Conservation (phyloP, 768 basidiomycete genomes). For the Fomitopsis serialis region DNA sequence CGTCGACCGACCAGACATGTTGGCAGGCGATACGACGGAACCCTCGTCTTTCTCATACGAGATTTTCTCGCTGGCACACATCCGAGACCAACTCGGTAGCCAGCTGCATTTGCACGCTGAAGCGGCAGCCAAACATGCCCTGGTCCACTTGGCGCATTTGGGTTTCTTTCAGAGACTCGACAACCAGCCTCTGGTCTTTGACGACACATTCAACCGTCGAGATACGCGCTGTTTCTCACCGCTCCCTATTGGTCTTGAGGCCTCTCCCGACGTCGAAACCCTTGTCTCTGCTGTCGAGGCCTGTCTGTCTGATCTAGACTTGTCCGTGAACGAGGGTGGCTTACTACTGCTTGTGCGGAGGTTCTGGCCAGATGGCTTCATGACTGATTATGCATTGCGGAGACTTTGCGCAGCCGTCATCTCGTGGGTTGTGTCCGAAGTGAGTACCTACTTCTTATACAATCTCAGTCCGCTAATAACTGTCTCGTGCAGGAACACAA, state of each 20-base stretch:
- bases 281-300: conserved; percentile 68
- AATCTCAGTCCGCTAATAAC: neutral
- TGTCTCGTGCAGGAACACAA: conserved; percentile 49
- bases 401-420: conserved; percentile 55
- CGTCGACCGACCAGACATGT: conserved; percentile 29
- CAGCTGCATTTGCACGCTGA: conserved; percentile 56
- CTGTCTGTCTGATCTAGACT: conserved; percentile 62
- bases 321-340: conserved; percentile 71
- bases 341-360: conserved; percentile 62
- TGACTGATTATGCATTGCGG: conserved; percentile 64
- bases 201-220: conserved; percentile 26
- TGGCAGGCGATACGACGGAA: conserved; percentile 18
- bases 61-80: conserved; percentile 49
- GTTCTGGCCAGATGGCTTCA: conserved; percentile 71
- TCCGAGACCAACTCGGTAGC: conserved; percentile 53
- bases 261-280: conserved; percentile 67
- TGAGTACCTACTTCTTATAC: conserved; percentile 22
- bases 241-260: conserved; percentile 65
- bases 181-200: conserved; percentile 28
- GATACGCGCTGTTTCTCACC: conserved; percentile 52
- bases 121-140: conserved; percentile 42
- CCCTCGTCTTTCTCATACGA: conserved; percentile 46
- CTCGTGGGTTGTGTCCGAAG: conserved; percentile 72
- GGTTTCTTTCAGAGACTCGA: conserved; percentile 56
- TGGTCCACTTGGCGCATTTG: conserved; percentile 55